Evolutionary conservation across 2,329 filamentous ascomycete genomes (phyloP), one percentile per base, ranked within the genome.

Genomic region (Aspergillus aculeatinus): DNA sequence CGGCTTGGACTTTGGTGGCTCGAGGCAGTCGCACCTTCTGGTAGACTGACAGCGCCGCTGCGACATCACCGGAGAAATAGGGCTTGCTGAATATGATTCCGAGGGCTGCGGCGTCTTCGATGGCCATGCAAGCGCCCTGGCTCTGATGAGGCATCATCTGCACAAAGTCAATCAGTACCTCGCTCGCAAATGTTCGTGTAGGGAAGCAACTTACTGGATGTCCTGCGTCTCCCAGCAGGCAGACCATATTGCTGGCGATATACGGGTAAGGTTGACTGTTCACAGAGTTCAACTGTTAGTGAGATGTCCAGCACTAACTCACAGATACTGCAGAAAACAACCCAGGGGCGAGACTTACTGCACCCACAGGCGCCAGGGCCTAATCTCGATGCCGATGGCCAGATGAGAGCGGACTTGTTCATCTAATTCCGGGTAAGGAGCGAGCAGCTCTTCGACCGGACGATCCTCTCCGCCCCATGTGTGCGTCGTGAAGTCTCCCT

Each of bases 81-180:
- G 74, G 65, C 55, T 74, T 74, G 70, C 75, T 81, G 69, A 89
- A 89, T 0, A 89, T 60, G 16, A 89, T 84, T 0, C 87, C 87
- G 0, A 89, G 71, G 0, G 85, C 85, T 0, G 84, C 87, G 0
- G 85, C 85, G 61, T 89, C 87, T 69, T 89, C 87, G 49, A 89
- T 87, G 0, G 87, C 86, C 85, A 87, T 87, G 65, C 86, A 88
- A 0, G 87, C 87, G 4, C 87, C 87, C 71, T 90, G 87, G 59
- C 84, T 87, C 69, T 89, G 87, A 67, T 90, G 82, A 1, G 87
- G 86, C 83, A 89, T 85, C 85, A 88, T 88, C 73, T 76, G n/a
- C n/a, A 35, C 25, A 12, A 5, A 14, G 47, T 55, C 44, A 48
- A 56, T 51, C 12, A 48, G 58, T 44, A 33, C 5, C 21, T 31